Evolutionary conservation across 73 alveolate species (phyloP).

Genomic region (Paramecium sexaurelia): DNA sequence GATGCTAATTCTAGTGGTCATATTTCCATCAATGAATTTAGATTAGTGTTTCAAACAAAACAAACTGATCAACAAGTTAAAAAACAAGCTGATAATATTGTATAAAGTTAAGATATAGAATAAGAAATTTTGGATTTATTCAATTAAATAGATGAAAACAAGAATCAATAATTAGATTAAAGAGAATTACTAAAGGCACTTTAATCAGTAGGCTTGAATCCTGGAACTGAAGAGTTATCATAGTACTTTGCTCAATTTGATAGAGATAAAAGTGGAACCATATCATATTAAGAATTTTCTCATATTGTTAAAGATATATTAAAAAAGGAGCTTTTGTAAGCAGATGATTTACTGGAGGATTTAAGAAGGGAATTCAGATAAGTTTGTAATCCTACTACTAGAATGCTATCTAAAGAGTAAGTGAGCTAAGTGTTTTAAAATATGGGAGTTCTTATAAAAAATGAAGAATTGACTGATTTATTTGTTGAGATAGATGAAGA

Average conservation of each 20-base stretch:
- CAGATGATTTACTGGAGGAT: conserved; percentile 66
- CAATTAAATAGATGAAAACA: conserved; percentile 53
- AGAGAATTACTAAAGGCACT: conserved; percentile 37
- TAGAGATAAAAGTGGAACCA: conserved; percentile 57
- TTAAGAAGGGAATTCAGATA: conserved; percentile 56
- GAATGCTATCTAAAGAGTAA: conserved; percentile 56
- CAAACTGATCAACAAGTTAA: conserved; percentile 19
- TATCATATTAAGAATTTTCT: conserved; percentile 56
- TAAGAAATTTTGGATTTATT: conserved; percentile 46
- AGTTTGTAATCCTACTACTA: conserved; percentile 55
- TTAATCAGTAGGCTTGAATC: conserved; percentile 50
- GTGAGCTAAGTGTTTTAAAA: conserved; percentile 57
- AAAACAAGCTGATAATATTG: conserved; percentile 30
- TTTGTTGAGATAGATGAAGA: conserved; percentile 64
- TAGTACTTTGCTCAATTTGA: conserved; percentile 60
- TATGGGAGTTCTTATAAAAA: conserved; percentile 50
- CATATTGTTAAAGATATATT: conserved; percentile 52
- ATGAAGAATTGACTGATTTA: conserved; percentile 57
- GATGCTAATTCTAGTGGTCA: conserved; percentile 63
- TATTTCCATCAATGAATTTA: conserved; percentile 47
- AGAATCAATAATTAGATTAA: conserved; percentile 43
- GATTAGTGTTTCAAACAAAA: conserved; percentile 33
- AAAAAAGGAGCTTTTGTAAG: conserved; percentile 51
- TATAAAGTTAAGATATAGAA: conserved; percentile 47
- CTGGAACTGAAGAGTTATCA: conserved; percentile 33